Evolutionary conservation across 164 flowering plant species (phyloP).

Genomic region (Nymphaea thermarum): DNA sequence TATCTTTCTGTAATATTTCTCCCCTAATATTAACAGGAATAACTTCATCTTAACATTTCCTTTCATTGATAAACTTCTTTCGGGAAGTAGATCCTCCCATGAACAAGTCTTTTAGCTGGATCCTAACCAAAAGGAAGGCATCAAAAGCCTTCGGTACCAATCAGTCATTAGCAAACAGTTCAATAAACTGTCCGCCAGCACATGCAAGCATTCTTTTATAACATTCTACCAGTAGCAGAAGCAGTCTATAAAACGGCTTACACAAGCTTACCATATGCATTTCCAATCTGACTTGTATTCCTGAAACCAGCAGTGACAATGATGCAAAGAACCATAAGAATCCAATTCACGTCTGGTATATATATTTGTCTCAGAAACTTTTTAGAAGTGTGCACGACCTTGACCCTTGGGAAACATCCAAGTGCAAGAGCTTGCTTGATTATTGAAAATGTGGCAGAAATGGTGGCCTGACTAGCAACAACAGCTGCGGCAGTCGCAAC

Average conservation of each 20-base stretch:
- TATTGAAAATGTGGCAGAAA: conserved; percentile 82
- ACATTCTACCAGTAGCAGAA: no score
- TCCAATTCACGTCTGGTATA: conserved; percentile 82
- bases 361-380: conserved; percentile 74
- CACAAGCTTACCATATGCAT: conserved; percentile 74
- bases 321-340: conserved; percentile 81
- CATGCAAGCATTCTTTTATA: no score
- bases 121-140: no score
- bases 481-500: conserved; percentile 80
- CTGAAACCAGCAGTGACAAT: conserved; percentile 73
- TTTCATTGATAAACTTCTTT: no score
- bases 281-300: conserved; percentile 76
- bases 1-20: no score
- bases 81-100: no score
- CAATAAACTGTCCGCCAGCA: no score
- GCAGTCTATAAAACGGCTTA: neutral
- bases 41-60: no score
- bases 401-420: conserved; percentile 89
- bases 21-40: no score
- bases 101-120: no score
- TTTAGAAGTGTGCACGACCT: conserved; percentile 75
- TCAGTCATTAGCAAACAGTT: no score
- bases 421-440: conserved; percentile 81
- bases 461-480: conserved; percentile 90
- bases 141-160: no score